Percentiles rank a stretch among this genome's conserved stretches.
phyloP scores from a whole-genome alignment of 2,329 filamentous ascomycete species.

The Fusarium subtropicale region DNA sequence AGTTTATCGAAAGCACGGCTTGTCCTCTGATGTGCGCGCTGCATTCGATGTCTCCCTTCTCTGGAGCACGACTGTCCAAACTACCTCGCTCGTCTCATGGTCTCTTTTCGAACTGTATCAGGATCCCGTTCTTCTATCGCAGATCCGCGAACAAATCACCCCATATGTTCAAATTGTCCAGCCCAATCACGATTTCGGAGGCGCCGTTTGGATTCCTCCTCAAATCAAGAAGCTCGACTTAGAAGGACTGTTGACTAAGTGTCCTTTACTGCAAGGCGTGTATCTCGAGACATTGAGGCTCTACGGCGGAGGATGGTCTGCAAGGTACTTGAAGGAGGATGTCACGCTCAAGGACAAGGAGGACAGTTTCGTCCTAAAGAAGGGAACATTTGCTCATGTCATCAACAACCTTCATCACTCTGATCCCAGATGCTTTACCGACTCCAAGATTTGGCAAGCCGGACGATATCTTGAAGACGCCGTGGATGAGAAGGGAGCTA shows the following conservation, averaged over 20 bases:
- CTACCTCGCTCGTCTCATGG: conserved; percentile 55
- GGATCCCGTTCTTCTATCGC: conserved; percentile 53
- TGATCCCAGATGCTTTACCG: conserved; percentile 50
- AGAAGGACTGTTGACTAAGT: conserved; percentile 51
- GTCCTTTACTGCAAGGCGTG: conserved; percentile 54
- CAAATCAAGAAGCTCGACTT: conserved; percentile 52
- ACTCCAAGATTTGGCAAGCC: conserved; percentile 52
- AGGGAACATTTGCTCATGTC: conserved; percentile 53
- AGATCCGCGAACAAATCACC: conserved; percentile 55
- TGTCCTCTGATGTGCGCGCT: conserved; percentile 51
- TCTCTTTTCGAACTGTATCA: conserved; percentile 56
- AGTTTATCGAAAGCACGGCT: conserved; percentile 46
- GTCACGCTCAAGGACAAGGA: conserved; percentile 47
- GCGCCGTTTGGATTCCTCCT: conserved; percentile 52
- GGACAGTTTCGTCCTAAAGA: conserved; percentile 48
- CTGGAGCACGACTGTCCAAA: conserved; percentile 56
- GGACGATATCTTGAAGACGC: conserved; percentile 50
- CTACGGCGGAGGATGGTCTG: conserved; percentile 52
- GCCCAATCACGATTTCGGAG: conserved; percentile 53
- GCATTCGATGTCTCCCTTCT: conserved; percentile 52
- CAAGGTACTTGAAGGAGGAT: conserved; percentile 51
- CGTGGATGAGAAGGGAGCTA: conserved; percentile 42
- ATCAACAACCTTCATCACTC: conserved; percentile 52
- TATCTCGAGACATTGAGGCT: conserved; percentile 57
- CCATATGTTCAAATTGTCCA: conserved; percentile 50